Evolutionary conservation across 345 rosid genomes (phyloP).

Genomic region (Raphanus raphanistrum): DNA sequence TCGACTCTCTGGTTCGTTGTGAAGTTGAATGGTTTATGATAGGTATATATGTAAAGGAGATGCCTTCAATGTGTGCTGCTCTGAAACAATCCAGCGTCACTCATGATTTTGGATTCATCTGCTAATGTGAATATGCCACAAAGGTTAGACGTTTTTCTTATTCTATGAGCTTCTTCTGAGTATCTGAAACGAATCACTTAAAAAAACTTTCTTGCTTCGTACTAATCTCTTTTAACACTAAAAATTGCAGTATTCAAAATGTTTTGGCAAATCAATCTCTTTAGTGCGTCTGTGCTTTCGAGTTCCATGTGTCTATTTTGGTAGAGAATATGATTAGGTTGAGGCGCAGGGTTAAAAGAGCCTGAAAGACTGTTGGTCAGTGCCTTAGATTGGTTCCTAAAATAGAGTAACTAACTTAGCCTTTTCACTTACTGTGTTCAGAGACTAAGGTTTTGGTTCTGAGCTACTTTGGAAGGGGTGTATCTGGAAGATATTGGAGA

Average conservation of each 20-base stretch:
- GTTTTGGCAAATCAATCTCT: neutral
- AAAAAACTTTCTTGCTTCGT: too few species aligned
- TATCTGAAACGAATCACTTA: neutral
- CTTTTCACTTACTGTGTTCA: neutral
- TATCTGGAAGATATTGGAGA: neutral
- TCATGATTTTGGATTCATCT: neutral
- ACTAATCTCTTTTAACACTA: neutral
- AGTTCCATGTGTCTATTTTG: neutral
- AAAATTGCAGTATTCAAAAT: neutral
- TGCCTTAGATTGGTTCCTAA: neutral
- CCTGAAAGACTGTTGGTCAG: neutral
- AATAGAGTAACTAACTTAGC: neutral
- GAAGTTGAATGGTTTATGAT: neutral
- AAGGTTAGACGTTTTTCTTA: neutral
- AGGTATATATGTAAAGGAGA: neutral
- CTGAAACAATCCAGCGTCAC: neutral
- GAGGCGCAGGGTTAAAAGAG: neutral
- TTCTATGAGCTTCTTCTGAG: neutral
- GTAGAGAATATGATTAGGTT: constrained; percentile 1
- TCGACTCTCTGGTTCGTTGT: neutral
- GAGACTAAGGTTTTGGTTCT: neutral
- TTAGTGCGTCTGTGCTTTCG: neutral
- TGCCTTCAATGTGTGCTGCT: neutral
- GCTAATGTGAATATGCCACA: neutral
- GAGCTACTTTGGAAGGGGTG: neutral